Conservation (phyloP, 2,329 filamentous ascomycete genomes). For the Calonectria crousiana region DNA sequence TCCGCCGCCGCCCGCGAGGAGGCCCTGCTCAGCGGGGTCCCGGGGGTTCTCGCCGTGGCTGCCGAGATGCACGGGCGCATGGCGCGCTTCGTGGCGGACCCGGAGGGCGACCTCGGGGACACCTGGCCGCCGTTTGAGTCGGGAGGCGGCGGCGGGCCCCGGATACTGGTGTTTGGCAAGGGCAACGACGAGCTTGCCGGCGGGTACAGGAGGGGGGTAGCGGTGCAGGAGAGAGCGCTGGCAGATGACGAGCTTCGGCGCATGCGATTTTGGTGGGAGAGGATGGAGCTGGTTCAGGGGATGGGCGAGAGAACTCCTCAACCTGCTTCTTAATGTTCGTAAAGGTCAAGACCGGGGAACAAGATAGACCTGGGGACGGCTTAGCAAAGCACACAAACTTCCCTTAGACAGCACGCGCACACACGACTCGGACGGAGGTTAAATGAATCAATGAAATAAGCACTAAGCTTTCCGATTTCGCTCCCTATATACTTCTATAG, state of each 20-base stretch:
- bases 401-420: neutral
- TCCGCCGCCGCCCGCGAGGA: slow-evolving; percentile 58
- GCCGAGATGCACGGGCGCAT: slow-evolving; percentile 59
- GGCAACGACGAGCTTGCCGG: slow-evolving; percentile 68
- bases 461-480: slow-evolving; percentile 32
- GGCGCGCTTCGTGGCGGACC: slow-evolving; percentile 51
- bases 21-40: slow-evolving; percentile 45
- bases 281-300: slow-evolving; percentile 52
- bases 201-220: slow-evolving; percentile 53
- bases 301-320: slow-evolving; percentile 26
- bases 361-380: neutral
- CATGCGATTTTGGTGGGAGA: slow-evolving; percentile 73
- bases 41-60: slow-evolving; percentile 54
- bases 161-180: slow-evolving; percentile 68
- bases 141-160: slow-evolving; percentile 43
- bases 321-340: neutral
- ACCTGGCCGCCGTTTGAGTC: slow-evolving; percentile 58
- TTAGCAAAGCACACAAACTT: neutral
- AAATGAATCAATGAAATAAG: slow-evolving; percentile 6
- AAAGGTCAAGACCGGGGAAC: neutral
- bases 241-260: slow-evolving; percentile 60
- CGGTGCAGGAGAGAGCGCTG: slow-evolving; percentile 57
- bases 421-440: neutral
- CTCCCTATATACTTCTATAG: slow-evolving; percentile 42
- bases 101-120: slow-evolving; percentile 34